Evolutionary conservation across 805 yeast species (phyloP).

Genomic region (Saturnispora kantuleensis): DNA sequence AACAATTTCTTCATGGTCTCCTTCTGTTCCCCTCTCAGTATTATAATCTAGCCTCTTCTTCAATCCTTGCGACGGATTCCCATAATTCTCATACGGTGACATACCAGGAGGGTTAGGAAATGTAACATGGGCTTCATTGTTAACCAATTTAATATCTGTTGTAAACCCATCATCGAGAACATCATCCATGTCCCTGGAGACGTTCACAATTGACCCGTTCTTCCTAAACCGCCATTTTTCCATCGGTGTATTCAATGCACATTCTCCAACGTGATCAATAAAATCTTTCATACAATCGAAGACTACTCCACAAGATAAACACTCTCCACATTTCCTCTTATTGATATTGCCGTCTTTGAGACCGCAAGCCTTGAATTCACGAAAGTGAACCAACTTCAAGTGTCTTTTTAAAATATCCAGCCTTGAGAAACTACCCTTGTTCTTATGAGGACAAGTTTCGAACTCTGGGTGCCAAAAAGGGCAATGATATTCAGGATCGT

Average conservation of each 20-base stretch:
- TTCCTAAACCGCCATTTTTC: constrained; percentile 26
- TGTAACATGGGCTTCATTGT: background rate
- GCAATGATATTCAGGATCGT: constrained; percentile 56
- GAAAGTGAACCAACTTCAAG: constrained; percentile 57
- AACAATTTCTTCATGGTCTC: constrained; percentile 4
- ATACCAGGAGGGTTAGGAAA: background rate
- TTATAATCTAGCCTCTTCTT: constrained; percentile 3
- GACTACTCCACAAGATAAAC: constrained; percentile 51
- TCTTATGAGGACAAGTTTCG: constrained; percentile 59
- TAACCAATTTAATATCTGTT: background rate
- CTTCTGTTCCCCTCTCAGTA: background rate
- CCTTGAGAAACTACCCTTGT: constrained; percentile 67
- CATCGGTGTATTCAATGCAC: constrained; percentile 37
- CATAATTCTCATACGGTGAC: background rate
- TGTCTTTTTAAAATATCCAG: constrained; percentile 70
- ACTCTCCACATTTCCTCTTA: constrained; percentile 37
- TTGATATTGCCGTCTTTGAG: background rate
- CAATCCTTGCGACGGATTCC: background rate
- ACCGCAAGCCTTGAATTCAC: constrained; percentile 22
- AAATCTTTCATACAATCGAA: constrained; percentile 47
- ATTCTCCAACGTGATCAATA: constrained; percentile 54
- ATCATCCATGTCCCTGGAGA: constrained; percentile 16
- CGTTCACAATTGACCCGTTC: constrained; percentile 24
- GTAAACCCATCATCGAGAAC: background rate
- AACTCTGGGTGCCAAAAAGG: constrained; percentile 59